These are phyloP conservation scores for Madurella fahalii DNA, from an alignment of 2,329 filamentous ascomycete genomes.

Conservation along the genomic window DNA sequence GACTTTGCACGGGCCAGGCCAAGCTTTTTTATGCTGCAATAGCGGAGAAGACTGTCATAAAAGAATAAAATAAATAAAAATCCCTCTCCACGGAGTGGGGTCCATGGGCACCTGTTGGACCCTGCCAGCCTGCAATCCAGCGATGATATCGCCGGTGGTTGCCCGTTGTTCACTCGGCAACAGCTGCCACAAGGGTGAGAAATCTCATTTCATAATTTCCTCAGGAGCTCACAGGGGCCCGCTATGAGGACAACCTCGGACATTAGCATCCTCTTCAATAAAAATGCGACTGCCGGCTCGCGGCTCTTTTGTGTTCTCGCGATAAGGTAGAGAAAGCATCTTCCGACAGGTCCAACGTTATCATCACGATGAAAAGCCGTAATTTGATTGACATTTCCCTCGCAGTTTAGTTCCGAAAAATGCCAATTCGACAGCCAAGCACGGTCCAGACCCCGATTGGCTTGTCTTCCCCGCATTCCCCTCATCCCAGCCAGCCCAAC, in stretches of 20 bases:
- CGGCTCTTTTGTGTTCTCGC: background rate
- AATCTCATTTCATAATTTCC: constrained; percentile 10
- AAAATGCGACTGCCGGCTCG: background rate
- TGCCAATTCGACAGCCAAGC: constrained; percentile 9
- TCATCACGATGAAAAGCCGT: background rate
- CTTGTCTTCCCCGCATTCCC: constrained; percentile 10
- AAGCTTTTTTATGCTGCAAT: background rate
- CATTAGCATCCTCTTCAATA: constrained; percentile 5
- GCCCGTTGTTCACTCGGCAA: background rate
- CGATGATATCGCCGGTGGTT: constrained; percentile 3
- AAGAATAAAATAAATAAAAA: background rate
- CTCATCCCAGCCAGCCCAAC: constrained; percentile 3
- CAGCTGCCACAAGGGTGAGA: constrained; percentile 5
- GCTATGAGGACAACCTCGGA: constrained; percentile 15
- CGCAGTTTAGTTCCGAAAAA: background rate
- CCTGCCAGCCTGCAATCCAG: constrained; percentile 2
- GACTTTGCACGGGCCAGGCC: background rate
- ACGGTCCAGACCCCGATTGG: background rate
- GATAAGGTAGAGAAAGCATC: background rate
- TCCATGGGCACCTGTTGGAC: background rate
- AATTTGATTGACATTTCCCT: background rate
- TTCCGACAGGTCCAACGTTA: background rate
- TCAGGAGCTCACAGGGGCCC: constrained; percentile 1
- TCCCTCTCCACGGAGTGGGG: constrained; percentile 11
- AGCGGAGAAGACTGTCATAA: background rate